Conservation (phyloP, 2,329 filamentous ascomycete species). For the Pseudodiploospora longispora region DNA sequence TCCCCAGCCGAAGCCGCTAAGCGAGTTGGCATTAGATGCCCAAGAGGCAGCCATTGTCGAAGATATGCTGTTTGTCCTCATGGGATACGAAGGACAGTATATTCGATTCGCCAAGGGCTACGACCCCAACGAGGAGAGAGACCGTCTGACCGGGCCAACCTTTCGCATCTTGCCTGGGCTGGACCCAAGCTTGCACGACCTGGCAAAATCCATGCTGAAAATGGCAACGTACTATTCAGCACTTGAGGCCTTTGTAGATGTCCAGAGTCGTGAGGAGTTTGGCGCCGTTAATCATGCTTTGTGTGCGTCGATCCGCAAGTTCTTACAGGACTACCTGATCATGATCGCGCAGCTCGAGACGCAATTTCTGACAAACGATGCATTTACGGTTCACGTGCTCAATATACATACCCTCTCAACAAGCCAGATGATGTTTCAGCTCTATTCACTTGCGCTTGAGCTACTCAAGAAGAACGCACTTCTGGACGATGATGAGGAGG, state of each 20-base stretch:
- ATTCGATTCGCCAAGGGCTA: slow-evolving; percentile 79
- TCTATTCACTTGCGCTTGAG: slow-evolving; percentile 82
- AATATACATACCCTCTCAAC: slow-evolving; percentile 88
- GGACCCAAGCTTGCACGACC: slow-evolving; percentile 83
- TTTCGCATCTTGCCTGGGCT: slow-evolving; percentile 76
- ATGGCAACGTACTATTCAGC: slow-evolving; percentile 93
- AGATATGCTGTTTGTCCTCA: slow-evolving; percentile 88
- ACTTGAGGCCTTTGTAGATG: slow-evolving; percentile 85
- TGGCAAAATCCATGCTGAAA: slow-evolving; percentile 81
- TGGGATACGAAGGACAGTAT: slow-evolving; percentile 98
- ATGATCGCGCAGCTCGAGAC: slow-evolving; percentile 90
- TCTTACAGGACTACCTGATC: slow-evolving; percentile 87
- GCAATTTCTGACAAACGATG: slow-evolving; percentile 79
- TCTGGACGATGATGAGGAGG: slow-evolving; percentile 69
- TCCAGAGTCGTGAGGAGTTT: slow-evolving; percentile 87
- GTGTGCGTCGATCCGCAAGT: slow-evolving; percentile 86
- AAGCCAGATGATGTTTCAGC: slow-evolving; percentile 80
- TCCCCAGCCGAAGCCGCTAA: slow-evolving; percentile 61
- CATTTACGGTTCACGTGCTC: slow-evolving; percentile 87
- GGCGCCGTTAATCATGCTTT: slow-evolving; percentile 92
- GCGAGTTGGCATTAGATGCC: slow-evolving; percentile 64
- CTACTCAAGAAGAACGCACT: slow-evolving; percentile 81
- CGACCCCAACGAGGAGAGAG: slow-evolving; percentile 76
- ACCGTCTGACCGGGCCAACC: slow-evolving; percentile 71
- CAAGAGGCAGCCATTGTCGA: slow-evolving; percentile 86